Evolutionary conservation across 2,329 filamentous ascomycete species (phyloP), one percentile per base, ranked within the genome.

Genomic region (Cadophora sp.): DNA sequence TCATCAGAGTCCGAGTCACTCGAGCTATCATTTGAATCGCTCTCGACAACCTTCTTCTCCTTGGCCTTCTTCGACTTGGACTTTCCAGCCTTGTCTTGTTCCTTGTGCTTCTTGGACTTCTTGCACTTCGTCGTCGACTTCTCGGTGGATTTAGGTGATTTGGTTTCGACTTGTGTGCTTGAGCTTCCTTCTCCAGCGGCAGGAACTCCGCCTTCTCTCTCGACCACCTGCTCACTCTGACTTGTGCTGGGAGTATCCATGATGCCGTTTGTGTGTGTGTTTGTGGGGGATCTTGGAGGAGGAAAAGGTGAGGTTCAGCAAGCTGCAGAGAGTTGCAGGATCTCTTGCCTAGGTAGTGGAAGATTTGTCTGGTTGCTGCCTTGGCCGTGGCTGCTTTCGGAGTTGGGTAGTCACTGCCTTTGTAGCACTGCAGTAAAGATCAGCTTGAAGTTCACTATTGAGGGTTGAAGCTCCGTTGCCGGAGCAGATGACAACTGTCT

Each of bases 181-280:
- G 67, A 64, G 36, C 55, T 67, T 20, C 63, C 63, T 64, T 75
- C 72, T 9, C 67, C 70, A 24, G 62, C 53, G 16, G 64, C 60
- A 36, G 71, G 70, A 50, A 69, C 36, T 27, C 53, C 55, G 27
- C 70, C 71, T 22, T 73, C 72, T 33, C 73, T 70, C 66, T 75
- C 73, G 9, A 65, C 70, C 41, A 65, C 66, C 48, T 68, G 67
- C 33, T 72, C 72, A 41, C 73, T 73, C 65, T 73, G 71, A 64
- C 63, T 71, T 36, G 73, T 73, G 61, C 59, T 74, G 48, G 73
- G 73, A 62, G 73, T 75, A 72, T 75, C 73, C 73, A 75, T 75
- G 60, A 22, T 67, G 30, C 3, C 7, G 48, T 50, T 33, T 45
- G 36, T 61, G 1, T 24, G 22, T 47, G 30, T 14, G 53, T 47